phyloP scores from a whole-genome alignment of 129 eudicot genomes.

The Lonicera japonica region DNA sequence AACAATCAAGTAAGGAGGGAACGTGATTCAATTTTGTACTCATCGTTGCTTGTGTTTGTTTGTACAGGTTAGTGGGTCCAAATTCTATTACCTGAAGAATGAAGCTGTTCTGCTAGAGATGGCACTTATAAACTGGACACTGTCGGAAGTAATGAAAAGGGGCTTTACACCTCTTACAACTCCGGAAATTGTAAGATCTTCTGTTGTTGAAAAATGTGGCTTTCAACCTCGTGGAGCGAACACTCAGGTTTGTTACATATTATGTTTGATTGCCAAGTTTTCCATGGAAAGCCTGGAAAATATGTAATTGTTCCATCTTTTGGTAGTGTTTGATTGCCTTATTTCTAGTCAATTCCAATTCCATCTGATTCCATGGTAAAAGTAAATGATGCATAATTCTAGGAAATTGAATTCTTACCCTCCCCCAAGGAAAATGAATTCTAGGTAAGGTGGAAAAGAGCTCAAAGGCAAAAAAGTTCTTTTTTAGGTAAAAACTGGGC shows the following conservation, averaged over 20 bases:
- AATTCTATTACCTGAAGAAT: conserved; percentile 87
- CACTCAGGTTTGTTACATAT: conserved; percentile 79
- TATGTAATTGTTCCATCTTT: no score
- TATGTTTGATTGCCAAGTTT: no score
- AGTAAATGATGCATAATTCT: no score
- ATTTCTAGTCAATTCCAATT: no score
- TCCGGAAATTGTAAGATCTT: conserved; percentile 82
- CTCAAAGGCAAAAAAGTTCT: no score
- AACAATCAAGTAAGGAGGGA: neutral
- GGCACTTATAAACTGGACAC: conserved; percentile 90
- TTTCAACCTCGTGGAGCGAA: conserved; percentile 95
- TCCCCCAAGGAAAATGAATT: no score
- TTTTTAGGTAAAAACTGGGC: no score
- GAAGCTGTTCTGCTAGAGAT: conserved; percentile 90
- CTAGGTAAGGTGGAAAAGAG: no score
- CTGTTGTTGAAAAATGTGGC: conserved; percentile 92
- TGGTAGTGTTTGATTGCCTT: no score
- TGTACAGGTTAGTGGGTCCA: conserved; percentile 85
- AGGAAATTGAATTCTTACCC: no score
- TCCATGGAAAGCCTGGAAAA: no score
- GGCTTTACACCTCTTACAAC: conserved; percentile 89
- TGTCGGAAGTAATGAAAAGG: conserved; percentile 78
- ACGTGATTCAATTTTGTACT: neutral
- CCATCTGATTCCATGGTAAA: no score
- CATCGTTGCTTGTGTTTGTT: neutral